phyloP scores from a whole-genome alignment of 441 rosid genomes.

The Adansonia madagascariensis region DNA sequence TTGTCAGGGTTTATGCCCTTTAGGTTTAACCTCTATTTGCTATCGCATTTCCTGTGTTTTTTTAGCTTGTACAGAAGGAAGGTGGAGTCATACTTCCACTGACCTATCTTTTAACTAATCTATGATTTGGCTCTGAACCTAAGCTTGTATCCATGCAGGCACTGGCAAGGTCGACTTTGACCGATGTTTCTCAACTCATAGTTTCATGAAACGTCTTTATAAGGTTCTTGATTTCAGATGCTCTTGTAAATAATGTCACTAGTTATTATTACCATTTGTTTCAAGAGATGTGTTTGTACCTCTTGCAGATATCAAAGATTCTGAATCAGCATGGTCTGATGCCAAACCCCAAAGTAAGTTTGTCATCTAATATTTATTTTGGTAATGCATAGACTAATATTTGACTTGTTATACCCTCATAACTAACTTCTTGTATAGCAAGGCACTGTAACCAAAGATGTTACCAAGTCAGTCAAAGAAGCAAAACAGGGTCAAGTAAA shows the following conservation, averaged over 20 bases:
- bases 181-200: conserved; percentile 79
- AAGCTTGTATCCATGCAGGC: conserved; percentile 50
- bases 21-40: not conserved
- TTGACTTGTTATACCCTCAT: conserved; percentile 16
- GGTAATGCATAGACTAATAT: not conserved
- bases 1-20: not conserved
- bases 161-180: conserved; percentile 81
- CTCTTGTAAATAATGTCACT: conserved; percentile 9
- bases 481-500: conserved; percentile 78
- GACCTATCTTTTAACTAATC: not conserved
- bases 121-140: conserved; percentile 12
- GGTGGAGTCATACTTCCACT: not conserved
- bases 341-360: conserved; percentile 88
- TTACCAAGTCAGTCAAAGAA: conserved; percentile 72
- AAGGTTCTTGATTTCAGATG: conserved; percentile 56
- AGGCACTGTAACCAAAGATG: conserved; percentile 86
- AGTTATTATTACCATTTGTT: not conserved
- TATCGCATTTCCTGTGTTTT: not conserved
- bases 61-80: not conserved
- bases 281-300: conserved; percentile 12
- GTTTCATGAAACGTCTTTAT: conserved; percentile 70
- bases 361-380: conserved; percentile 22
- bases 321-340: conserved; percentile 86
- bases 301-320: conserved; percentile 75
- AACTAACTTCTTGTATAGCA: conserved; percentile 51